Evolutionary conservation across 2,329 filamentous ascomycete genomes (phyloP).

Genomic region (Pseudogymnoascus verrucosus): DNA sequence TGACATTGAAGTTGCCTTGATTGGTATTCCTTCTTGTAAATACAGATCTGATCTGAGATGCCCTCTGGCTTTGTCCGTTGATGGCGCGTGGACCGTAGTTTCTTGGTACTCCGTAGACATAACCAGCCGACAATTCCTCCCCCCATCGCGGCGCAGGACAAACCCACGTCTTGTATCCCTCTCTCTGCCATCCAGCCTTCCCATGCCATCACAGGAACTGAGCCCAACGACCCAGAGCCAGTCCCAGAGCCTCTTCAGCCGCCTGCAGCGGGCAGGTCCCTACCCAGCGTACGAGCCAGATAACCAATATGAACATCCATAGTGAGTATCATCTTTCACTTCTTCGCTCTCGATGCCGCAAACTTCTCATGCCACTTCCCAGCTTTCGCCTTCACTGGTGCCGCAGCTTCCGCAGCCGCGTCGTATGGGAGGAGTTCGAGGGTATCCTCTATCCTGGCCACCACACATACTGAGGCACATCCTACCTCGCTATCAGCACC

Average conservation of each 20-base stretch:
- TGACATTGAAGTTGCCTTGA: constrained; percentile 1
- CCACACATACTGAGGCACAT: constrained; percentile 35
- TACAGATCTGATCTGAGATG: not conserved
- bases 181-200: not conserved
- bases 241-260: not conserved
- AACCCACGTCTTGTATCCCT: not conserved
- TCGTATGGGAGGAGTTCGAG: constrained; percentile 47
- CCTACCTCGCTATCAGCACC: constrained; percentile 18
- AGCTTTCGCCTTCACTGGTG: constrained; percentile 25
- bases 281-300: no score
- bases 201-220: not conserved
- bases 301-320: no score
- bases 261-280: not conserved
- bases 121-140: not conserved
- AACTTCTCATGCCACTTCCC: constrained; percentile 55
- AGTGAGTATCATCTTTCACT: constrained; percentile 3
- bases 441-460: constrained; percentile 54
- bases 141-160: not conserved
- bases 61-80: not conserved
- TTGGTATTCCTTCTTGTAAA: not conserved
- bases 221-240: not conserved
- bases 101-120: not conserved
- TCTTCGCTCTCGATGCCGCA: constrained; percentile 27
- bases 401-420: constrained; percentile 17
- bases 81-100: not conserved